These are phyloP conservation scores for Vaccinium corymbosum DNA, from an alignment of 148 eudicot species.

Conservation along the genomic window DNA sequence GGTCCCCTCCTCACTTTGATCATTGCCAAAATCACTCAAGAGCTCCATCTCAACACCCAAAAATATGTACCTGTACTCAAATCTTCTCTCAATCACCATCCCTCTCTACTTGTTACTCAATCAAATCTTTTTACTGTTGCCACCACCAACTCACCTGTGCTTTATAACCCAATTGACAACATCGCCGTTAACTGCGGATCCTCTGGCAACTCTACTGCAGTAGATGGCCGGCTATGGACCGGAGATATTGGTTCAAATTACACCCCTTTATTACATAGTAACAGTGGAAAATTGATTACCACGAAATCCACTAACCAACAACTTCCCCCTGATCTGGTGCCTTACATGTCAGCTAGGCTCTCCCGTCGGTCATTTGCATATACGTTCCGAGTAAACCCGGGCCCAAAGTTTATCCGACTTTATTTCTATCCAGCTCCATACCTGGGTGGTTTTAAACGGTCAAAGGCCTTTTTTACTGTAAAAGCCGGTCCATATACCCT, in stretches of 20 bases:
- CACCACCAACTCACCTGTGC: background rate
- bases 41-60: background rate
- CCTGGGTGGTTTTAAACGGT: constrained; percentile 14
- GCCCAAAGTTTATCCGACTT: constrained; percentile 16
- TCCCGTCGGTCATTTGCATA: constrained; percentile 5
- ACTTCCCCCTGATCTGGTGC: background rate
- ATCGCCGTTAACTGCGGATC: constrained; percentile 28
- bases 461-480: constrained; percentile 18
- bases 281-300: background rate
- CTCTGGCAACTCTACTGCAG: constrained; percentile 4
- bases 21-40: background rate
- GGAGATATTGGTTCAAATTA: constrained; percentile 14
- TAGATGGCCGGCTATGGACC: constrained; percentile 22
- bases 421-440: constrained; percentile 17
- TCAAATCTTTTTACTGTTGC: background rate
- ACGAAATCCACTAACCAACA: background rate
- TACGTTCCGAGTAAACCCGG: background rate
- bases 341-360: constrained; percentile 15
- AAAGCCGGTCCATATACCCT: constrained; percentile 20
- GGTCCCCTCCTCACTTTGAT: background rate
- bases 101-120: background rate
- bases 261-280: background rate
- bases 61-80: constrained; percentile 18
- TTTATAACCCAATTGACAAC: constrained; percentile 1
- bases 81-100: background rate